Conservation (phyloP, 2,329 filamentous ascomycete species). For the Arthroderma sp. region DNA sequence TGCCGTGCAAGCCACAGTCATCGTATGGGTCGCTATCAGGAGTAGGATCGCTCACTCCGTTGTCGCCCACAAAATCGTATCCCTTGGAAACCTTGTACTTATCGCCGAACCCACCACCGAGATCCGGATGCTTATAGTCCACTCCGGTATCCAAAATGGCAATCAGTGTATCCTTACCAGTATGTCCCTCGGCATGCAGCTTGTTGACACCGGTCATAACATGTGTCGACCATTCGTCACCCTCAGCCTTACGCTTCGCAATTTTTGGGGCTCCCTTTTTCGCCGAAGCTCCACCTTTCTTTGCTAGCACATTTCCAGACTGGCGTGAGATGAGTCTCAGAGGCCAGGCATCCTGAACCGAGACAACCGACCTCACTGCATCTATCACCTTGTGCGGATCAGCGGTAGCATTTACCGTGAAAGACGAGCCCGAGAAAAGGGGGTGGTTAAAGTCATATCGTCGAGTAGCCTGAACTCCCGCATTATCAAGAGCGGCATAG, state of each 20-base stretch:
- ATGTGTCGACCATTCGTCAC: slow-evolving; percentile 4
- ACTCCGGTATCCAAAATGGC: slow-evolving; percentile 25
- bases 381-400: neutral
- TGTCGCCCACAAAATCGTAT: slow-evolving; percentile 45
- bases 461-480: slow-evolving; percentile 1
- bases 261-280: neutral
- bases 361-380: neutral
- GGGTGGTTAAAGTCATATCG: slow-evolving; percentile 6
- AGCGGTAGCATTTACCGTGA: neutral
- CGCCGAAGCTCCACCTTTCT: neutral
- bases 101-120: slow-evolving; percentile 51
- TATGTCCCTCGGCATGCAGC: slow-evolving; percentile 5
- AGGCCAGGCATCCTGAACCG: slow-evolving; percentile 5
- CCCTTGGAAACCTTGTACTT: slow-evolving; percentile 47
- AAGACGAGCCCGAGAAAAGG: slow-evolving; percentile 5
- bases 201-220: slow-evolving; percentile 8
- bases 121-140: slow-evolving; percentile 50
- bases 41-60: slow-evolving; percentile 22
- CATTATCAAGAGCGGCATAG: slow-evolving; percentile 1
- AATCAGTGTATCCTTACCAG: slow-evolving; percentile 8
- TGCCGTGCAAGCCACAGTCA: slow-evolving; percentile 46
- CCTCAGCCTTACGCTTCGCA: neutral
- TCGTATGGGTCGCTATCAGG: slow-evolving; percentile 43
- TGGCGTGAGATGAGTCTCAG: slow-evolving; percentile 1
- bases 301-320: slow-evolving; percentile 1